phyloP scores from a whole-genome alignment of 257 asterid species.

The Jaltomata sinuosa region DNA sequence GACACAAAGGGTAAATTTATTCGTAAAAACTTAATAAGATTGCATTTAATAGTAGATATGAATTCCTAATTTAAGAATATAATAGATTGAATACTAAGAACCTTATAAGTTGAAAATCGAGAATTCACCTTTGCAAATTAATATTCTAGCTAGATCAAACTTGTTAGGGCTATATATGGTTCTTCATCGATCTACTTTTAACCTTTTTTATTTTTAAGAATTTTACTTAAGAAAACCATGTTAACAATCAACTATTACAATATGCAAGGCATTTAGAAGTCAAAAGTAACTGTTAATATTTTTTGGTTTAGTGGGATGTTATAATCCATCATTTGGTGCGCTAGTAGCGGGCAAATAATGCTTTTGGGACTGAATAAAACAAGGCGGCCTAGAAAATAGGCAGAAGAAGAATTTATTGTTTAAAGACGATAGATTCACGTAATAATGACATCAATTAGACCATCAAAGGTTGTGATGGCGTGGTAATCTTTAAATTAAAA shows the following conservation, averaged over 20 bases:
- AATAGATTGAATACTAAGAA: too few relatives aligned
- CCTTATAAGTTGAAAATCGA: too few relatives aligned
- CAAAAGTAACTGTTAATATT: not conserved
- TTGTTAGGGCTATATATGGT: not conserved
- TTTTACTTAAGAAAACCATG: too few relatives aligned
- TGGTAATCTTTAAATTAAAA: too few relatives aligned
- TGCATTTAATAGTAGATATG: too few relatives aligned
- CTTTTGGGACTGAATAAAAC: not conserved
- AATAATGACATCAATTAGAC: not conserved
- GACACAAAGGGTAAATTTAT: too few relatives aligned
- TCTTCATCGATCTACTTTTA: not conserved
- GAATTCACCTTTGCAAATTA: not conserved
- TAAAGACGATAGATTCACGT: not conserved
- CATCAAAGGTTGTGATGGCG: not conserved
- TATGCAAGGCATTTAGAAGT: not conserved
- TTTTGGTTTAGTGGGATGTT: not conserved
- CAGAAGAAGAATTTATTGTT: not conserved
- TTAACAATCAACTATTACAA: too few relatives aligned
- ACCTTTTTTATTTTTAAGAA: too few relatives aligned
- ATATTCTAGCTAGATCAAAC: not conserved
- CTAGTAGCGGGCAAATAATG: not conserved
- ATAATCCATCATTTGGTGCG: not conserved
- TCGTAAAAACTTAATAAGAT: too few relatives aligned
- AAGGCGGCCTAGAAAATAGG: not conserved
- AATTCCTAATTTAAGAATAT: too few relatives aligned